These are phyloP conservation scores for Pythium insidiosum DNA, from an alignment of 352 stramenopile genomes.

Conservation along the genomic window DNA sequence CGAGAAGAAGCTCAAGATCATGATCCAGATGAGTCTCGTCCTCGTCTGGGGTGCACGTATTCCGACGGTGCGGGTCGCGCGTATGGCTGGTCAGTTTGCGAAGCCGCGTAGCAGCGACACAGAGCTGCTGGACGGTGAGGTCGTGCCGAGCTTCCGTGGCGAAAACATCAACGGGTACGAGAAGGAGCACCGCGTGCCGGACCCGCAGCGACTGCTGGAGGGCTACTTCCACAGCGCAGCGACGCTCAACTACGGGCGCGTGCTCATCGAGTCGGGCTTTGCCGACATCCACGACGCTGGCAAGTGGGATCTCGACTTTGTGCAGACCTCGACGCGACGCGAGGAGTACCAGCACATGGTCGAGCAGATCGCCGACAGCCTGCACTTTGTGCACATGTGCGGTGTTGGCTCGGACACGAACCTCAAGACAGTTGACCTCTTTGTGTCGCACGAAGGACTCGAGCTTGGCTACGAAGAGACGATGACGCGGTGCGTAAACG, in stretches of 20 bases:
- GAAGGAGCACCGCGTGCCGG: constrained; percentile 87
- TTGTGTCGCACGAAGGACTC: constrained; percentile 97
- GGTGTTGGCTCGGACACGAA: constrained; percentile 89
- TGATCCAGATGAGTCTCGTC: constrained; percentile 97
- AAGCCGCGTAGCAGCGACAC: constrained; percentile 95
- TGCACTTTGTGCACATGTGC: constrained; percentile 95
- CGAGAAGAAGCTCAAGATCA: constrained; percentile 91
- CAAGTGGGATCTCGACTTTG: constrained; percentile 98
- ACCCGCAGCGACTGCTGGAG: constrained; percentile 92
- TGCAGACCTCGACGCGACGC: constrained; percentile 91
- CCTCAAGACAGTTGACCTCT: constrained; percentile 95
- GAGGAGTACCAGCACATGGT: constrained; percentile 95
- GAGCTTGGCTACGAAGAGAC: constrained; percentile 97
- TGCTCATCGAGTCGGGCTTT: constrained; percentile 93
- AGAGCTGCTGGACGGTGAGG: constrained; percentile 92
- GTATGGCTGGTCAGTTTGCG: constrained; percentile 98
- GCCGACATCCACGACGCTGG: constrained; percentile 95
- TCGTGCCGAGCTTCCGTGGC: constrained; percentile 94
- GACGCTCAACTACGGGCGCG: constrained; percentile 96
- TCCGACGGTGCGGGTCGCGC: constrained; percentile 93
- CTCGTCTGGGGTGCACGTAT: constrained; percentile 97
- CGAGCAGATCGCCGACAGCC: constrained; percentile 94
- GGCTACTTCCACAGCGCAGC: constrained; percentile 97
- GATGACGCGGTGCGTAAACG: constrained; percentile 91
- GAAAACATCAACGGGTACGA: constrained; percentile 98